Evolutionary conservation across 1,284 basidiomycete species (phyloP).

Genomic region (Golubevia sp.): DNA sequence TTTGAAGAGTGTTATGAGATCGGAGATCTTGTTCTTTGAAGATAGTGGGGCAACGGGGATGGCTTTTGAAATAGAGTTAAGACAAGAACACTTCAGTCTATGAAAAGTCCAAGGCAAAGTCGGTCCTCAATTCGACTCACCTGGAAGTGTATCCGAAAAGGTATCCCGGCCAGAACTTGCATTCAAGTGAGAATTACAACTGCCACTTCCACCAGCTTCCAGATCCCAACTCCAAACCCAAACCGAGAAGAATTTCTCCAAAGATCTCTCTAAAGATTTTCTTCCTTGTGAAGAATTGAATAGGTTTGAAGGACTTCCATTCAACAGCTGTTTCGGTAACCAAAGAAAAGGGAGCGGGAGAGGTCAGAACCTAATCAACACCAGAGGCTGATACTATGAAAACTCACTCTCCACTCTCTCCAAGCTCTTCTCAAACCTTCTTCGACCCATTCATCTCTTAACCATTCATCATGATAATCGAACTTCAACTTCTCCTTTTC

Average conservation of each 20-base stretch:
- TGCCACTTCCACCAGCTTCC: no score
- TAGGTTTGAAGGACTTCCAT: slow-evolving; percentile 20
- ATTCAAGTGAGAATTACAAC: no score
- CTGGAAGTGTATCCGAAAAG: no score
- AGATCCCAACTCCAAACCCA: slow-evolving; percentile 40
- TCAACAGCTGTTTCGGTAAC: slow-evolving; percentile 19
- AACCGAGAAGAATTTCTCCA: slow-evolving; percentile 34
- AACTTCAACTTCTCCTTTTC: slow-evolving; percentile 5
- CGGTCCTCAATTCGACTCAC: no score
- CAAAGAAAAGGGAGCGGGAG: no score
- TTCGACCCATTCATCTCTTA: slow-evolving; percentile 28
- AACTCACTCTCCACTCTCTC: slow-evolving; percentile 16
- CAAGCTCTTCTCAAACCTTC: slow-evolving; percentile 25
- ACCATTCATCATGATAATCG: slow-evolving; percentile 23
- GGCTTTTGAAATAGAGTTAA: not conserved
- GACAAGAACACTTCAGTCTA: not conserved
- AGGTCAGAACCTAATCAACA: no score
- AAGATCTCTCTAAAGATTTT: slow-evolving; percentile 15
- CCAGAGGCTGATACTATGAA: no score
- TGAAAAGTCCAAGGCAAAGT: not conserved
- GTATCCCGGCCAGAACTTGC: no score
- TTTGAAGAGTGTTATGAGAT: not conserved
- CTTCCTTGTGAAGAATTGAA: slow-evolving; percentile 18
- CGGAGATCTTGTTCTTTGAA: not conserved
- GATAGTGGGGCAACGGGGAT: not conserved